Percentiles rank a stretch among this genome's conserved stretches.
These are phyloP conservation scores for Periconia sp. DNA, from an alignment of 2,329 filamentous ascomycete species.

Conservation along the genomic window DNA sequence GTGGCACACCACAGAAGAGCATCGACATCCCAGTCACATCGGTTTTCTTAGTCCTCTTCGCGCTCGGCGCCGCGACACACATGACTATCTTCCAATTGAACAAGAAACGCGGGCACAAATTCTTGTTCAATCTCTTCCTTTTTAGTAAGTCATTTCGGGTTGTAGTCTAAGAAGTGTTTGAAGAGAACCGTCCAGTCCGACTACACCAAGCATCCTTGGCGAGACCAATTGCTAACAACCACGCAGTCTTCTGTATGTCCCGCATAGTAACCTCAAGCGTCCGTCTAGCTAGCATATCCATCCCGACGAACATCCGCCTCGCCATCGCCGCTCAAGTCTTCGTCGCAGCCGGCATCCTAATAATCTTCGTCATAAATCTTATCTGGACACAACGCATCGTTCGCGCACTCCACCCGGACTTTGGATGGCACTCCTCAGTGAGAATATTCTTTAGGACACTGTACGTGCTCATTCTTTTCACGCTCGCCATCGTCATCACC, in stretches of 20 bases:
- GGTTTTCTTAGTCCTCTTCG: slow-evolving; percentile 51
- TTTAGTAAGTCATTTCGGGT: too few relatives aligned
- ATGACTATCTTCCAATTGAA: slow-evolving; percentile 52
- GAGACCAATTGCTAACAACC: background rate
- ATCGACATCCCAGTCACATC: slow-evolving; percentile 50
- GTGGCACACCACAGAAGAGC: slow-evolving; percentile 42
- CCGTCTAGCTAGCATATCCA: slow-evolving; percentile 38
- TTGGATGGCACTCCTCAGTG: slow-evolving; percentile 70
- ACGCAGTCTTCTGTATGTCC: slow-evolving; percentile 51
- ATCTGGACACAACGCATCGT: slow-evolving; percentile 78
- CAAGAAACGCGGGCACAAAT: slow-evolving; percentile 46
- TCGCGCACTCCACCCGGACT: slow-evolving; percentile 70
- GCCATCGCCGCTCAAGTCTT: slow-evolving; percentile 70
- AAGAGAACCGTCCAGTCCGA: background rate
- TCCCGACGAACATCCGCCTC: slow-evolving; percentile 51
- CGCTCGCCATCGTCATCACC: slow-evolving; percentile 70
- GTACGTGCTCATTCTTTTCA: slow-evolving; percentile 63
- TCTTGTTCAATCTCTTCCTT: slow-evolving; percentile 47
- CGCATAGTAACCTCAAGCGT: slow-evolving; percentile 49
- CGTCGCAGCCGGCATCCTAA: slow-evolving; percentile 73
- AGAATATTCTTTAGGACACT: slow-evolving; percentile 62
- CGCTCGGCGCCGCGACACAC: slow-evolving; percentile 46
- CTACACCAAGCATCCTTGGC: background rate
- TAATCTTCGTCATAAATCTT: slow-evolving; percentile 80
- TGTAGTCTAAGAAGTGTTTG: too few relatives aligned